These are phyloP conservation scores for Venustampulla echinocandica DNA, from an alignment of 495 filamentous ascomycete genomes.

Conservation along the genomic window DNA sequence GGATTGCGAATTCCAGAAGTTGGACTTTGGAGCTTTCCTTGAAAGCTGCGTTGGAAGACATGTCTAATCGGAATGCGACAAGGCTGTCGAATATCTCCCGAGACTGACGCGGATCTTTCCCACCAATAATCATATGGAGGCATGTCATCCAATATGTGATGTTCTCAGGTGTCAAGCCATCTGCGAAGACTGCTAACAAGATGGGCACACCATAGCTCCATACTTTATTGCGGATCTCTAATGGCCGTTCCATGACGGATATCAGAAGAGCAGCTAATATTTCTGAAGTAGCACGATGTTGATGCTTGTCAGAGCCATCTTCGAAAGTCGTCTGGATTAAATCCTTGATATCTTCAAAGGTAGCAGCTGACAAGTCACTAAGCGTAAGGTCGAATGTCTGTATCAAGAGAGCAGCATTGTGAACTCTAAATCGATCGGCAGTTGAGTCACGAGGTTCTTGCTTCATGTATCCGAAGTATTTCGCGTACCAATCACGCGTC, in stretches of 20 bases:
- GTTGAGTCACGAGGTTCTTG: constrained; percentile 84
- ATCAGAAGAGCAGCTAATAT: constrained; percentile 80
- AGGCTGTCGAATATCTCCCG: constrained; percentile 84
- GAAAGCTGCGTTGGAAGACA: constrained; percentile 93
- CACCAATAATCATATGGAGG: constrained; percentile 70
- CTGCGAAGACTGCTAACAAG: constrained; percentile 72
- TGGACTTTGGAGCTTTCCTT: constrained; percentile 97
- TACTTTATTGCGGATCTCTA: constrained; percentile 59
- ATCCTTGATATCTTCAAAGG: constrained; percentile 81
- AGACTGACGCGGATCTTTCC: constrained; percentile 75
- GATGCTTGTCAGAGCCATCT: constrained; percentile 94
- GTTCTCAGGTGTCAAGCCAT: constrained; percentile 91
- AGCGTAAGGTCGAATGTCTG: constrained; percentile 84
- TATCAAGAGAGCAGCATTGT: constrained; percentile 74
- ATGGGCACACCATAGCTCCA: constrained; percentile 91
- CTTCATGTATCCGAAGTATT: constrained; percentile 87
- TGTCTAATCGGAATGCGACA: constrained; percentile 78
- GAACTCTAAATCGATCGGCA: constrained; percentile 81
- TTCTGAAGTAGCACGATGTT: constrained; percentile 91
- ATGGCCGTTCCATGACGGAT: constrained; percentile 60
- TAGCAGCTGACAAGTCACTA: constrained; percentile 61
- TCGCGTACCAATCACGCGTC: constrained; percentile 75
- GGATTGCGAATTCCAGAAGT: constrained; percentile 78
- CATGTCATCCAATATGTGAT: constrained; percentile 89
- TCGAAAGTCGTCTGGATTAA: constrained; percentile 66